These are phyloP conservation scores for Boletus subparvulus DNA, from an alignment of 768 basidiomycete species.

Conservation along the genomic window DNA sequence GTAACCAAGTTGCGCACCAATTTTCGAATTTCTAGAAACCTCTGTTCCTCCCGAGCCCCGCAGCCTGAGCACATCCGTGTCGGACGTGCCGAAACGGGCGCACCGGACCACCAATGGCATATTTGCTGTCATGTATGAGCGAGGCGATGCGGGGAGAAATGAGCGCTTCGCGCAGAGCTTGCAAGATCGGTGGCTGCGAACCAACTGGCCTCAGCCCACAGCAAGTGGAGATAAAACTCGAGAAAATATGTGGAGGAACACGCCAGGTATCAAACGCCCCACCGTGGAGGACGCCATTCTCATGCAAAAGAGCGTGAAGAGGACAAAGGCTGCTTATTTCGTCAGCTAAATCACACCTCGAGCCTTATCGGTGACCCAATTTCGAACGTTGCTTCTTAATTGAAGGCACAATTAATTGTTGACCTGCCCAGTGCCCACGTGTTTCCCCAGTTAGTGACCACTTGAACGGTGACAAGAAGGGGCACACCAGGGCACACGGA, in stretches of 20 bases:
- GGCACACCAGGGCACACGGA: too few relatives aligned
- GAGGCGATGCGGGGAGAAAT: not conserved
- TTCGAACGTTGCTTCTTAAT: not conserved
- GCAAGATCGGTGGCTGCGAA: too few relatives aligned
- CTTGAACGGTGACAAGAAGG: too few relatives aligned
- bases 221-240: not conserved
- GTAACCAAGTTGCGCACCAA: not conserved
- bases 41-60: not conserved
- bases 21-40: too few relatives aligned
- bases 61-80: not conserved
- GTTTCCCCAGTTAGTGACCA: too few relatives aligned
- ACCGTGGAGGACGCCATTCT: not conserved
- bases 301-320: not conserved
- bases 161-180: not conserved
- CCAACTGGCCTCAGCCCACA: not conserved
- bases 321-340: not conserved
- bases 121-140: not conserved
- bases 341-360: not conserved
- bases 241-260: not conserved
- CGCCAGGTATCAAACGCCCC: not conserved
- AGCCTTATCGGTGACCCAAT: too few relatives aligned
- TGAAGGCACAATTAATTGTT: too few relatives aligned
- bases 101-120: not conserved
- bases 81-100: not conserved
- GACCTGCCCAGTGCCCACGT: too few relatives aligned